Percentiles rank a stretch among this genome's conserved stretches.
phyloP scores from a whole-genome alignment of 805 yeast species.

The Cyberlindnera samutprakarnensis region DNA sequence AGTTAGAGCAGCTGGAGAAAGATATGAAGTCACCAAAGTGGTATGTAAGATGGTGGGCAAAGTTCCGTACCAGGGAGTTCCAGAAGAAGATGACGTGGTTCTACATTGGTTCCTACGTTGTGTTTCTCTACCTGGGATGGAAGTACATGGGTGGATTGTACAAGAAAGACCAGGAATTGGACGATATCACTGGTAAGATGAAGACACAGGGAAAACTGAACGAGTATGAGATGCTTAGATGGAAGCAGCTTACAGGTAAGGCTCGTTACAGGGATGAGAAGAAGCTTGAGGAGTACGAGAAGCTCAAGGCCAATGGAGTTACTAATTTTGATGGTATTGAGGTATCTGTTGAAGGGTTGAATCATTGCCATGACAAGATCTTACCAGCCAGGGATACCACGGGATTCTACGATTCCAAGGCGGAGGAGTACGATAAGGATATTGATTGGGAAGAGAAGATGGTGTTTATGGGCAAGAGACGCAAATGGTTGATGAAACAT shows the following conservation, averaged over 20 bases:
- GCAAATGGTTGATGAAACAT: constrained; percentile 75
- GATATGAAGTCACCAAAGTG: constrained; percentile 28
- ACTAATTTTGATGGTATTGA: constrained; percentile 24
- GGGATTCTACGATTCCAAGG: constrained; percentile 66
- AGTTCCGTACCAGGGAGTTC: constrained; percentile 46
- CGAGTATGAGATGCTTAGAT: constrained; percentile 58
- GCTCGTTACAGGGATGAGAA: constrained; percentile 58
- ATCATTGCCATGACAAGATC: constrained; percentile 31
- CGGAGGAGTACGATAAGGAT: constrained; percentile 72
- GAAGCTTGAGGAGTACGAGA: constrained; percentile 51
- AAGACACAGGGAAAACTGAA: constrained; percentile 24
- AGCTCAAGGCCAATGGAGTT: constrained; percentile 35
- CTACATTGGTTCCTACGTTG: constrained; percentile 51
- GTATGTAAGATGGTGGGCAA: constrained; percentile 45
- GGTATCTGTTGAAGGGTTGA: constrained; percentile 25
- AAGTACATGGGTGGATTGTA: constrained; percentile 61
- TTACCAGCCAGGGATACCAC: constrained; percentile 78
- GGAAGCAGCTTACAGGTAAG: constrained; percentile 52
- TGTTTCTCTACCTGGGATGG: constrained; percentile 51
- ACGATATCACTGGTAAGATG: constrained; percentile 32
- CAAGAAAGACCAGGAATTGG: constrained; percentile 55
- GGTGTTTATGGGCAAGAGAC: constrained; percentile 44
- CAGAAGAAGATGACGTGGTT: constrained; percentile 56
- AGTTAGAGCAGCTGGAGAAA: constrained; percentile 25
- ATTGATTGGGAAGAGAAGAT: constrained; percentile 50